Percentiles rank a stretch among this genome's conserved stretches.
These are phyloP conservation scores for Pittosporum tobira DNA, from an alignment of 129 eudicot genomes.

Conservation along the genomic window DNA sequence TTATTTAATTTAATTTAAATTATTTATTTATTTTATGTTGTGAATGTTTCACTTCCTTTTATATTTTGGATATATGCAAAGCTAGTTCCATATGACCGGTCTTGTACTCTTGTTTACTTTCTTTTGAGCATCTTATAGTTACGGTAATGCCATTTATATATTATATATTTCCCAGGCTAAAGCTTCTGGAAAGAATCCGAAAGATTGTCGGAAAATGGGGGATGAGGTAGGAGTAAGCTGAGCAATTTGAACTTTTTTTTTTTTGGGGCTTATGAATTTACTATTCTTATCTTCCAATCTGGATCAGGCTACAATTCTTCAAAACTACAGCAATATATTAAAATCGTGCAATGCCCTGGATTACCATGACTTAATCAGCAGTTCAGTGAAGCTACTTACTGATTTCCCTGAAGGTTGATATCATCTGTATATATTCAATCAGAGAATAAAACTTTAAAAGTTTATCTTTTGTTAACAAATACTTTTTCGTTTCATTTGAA, in stretches of 20 bases:
- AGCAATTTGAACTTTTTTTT: background rate
- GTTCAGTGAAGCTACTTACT: conserved; percentile 70
- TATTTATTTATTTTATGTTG: too few species aligned
- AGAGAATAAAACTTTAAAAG: background rate
- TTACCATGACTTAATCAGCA: conserved; percentile 87
- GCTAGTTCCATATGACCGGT: background rate
- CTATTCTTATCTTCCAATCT: conserved; percentile 18
- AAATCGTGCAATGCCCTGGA: conserved; percentile 84
- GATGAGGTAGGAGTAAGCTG: conserved; percentile 65
- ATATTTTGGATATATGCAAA: background rate
- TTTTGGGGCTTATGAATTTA: conserved; percentile 12
- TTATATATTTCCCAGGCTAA: conserved; percentile 59
- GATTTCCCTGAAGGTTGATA: conserved; percentile 70
- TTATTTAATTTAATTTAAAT: too few species aligned
- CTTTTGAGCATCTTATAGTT: conserved; percentile 3
- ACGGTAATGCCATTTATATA: background rate
- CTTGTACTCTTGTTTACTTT: background rate
- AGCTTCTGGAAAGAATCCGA: conserved; percentile 74
- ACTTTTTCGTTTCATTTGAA: conserved; percentile 19
- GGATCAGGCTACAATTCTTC: conserved; percentile 73
- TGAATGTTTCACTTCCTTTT: too few species aligned
- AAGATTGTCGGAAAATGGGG: conserved; percentile 50
- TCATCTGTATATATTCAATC: conserved; percentile 3
- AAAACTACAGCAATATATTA: conserved; percentile 55
- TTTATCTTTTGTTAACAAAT: conserved; percentile 10